Conservation (phyloP, 306 rosid species). For the Dalbergia cochinchinensis region DNA sequence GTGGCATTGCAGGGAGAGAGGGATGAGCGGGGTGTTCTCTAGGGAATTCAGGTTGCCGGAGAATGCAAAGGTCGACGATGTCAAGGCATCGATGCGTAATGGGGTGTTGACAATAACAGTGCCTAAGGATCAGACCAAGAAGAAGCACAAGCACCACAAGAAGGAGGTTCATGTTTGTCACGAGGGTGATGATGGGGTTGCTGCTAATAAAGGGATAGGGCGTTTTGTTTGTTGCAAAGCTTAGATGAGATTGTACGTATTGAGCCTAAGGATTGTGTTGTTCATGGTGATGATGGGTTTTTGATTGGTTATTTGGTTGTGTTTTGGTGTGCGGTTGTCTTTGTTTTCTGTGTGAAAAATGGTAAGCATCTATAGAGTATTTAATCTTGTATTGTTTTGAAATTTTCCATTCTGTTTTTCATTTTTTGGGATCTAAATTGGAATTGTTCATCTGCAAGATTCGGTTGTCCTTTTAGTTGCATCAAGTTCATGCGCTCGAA, state of each 20-base stretch:
- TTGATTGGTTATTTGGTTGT: not conserved
- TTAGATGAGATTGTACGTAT: slow-evolving; percentile 32
- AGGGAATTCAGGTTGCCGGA: slow-evolving; percentile 69
- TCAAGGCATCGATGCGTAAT: slow-evolving; percentile 62
- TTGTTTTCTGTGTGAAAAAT: not conserved
- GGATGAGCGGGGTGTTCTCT: slow-evolving; percentile 33
- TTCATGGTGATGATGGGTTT: not conserved
- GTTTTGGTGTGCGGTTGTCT: slow-evolving; percentile 11
- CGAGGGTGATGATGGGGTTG: slow-evolving; percentile 36
- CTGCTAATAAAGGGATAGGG: slow-evolving; percentile 54
- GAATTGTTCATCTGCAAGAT: not conserved
- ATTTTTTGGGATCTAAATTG: not conserved
- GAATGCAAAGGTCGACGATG: slow-evolving; percentile 60
- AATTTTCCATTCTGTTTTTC: not conserved
- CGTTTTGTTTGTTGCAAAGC: slow-evolving; percentile 71
- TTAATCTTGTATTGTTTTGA: too few relatives aligned
- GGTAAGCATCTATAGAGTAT: not conserved
- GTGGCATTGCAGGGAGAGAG: slow-evolving; percentile 74
- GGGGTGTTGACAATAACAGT: slow-evolving; percentile 61
- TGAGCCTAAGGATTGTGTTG: not conserved
- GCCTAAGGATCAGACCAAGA: slow-evolving; percentile 57
- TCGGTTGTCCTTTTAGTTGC: not conserved
- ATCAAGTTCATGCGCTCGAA: not conserved
- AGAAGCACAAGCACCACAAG: slow-evolving; percentile 43
- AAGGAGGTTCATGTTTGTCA: slow-evolving; percentile 49